phyloP scores from a whole-genome alignment of 495 filamentous ascomycete species.

The Tetracladium marchalianum region DNA sequence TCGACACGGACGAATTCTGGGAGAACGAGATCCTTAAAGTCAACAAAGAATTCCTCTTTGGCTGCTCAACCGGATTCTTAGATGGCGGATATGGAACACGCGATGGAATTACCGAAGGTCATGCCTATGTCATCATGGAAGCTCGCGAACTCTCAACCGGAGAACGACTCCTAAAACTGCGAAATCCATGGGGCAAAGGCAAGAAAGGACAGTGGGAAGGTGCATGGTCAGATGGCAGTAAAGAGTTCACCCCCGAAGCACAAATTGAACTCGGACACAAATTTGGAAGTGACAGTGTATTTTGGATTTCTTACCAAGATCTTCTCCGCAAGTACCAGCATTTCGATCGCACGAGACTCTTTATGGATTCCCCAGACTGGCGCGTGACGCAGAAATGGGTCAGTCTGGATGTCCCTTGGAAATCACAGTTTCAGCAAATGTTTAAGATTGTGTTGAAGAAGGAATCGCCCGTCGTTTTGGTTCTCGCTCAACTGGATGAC shows the following conservation, averaged over 20 bases:
- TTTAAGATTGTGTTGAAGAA: conserved; percentile 65
- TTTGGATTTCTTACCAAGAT: conserved; percentile 68
- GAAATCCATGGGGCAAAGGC: conserved; percentile 79
- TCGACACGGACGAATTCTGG: conserved; percentile 88
- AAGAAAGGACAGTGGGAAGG: conserved; percentile 68
- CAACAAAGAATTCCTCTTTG: conserved; percentile 83
- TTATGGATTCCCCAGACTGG: conserved; percentile 72
- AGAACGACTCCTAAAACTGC: conserved; percentile 49
- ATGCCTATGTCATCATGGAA: conserved; percentile 84
- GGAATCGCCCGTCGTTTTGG: conserved; percentile 64
- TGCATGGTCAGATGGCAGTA: conserved; percentile 82
- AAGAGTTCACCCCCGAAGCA: conserved; percentile 89
- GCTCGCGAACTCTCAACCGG: conserved; percentile 59
- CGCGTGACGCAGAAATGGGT: conserved; percentile 79
- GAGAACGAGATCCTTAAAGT: conserved; percentile 73
- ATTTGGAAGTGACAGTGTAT: conserved; percentile 75
- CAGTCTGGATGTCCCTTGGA: conserved; percentile 76
- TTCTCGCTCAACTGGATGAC: conserved; percentile 70
- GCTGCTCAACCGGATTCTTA: conserved; percentile 56
- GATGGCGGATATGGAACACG: conserved; percentile 29
- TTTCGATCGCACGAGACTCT: conserved; percentile 81
- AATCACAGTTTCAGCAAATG: conserved; percentile 73
- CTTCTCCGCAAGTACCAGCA: conserved; percentile 79
- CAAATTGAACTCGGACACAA: conserved; percentile 62
- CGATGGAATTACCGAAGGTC: conserved; percentile 70